A percentile compares a stretch with the other conserved stretches of the same genome.
phyloP scores from a whole-genome alignment of 2,329 filamentous ascomycete species.

The Neonectria faginata region DNA sequence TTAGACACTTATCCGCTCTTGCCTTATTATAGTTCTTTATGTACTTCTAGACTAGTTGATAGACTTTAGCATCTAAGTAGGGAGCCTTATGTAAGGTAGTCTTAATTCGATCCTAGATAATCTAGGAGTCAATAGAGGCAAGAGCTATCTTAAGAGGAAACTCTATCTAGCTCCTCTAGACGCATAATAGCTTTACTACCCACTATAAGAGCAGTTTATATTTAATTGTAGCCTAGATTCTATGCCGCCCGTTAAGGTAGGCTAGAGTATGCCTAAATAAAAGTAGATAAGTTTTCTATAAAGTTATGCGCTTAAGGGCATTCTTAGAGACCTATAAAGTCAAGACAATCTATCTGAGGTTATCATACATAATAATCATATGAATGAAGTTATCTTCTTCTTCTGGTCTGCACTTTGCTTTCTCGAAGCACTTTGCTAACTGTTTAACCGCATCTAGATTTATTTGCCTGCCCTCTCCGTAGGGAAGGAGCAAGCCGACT shows the following conservation, averaged over 20 bases:
- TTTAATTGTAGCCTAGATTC: not conserved
- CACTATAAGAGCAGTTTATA: conserved; percentile 3
- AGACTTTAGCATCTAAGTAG: conserved; percentile 6
- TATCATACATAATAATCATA: not conserved
- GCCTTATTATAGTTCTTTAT: conserved; percentile 1
- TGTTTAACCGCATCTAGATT: not conserved
- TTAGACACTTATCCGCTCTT: not conserved
- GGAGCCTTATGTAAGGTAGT: not conserved
- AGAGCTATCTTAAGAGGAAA: not conserved
- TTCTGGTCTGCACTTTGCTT: conserved; percentile 2
- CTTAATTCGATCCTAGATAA: conserved; percentile 2
- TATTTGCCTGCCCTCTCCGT: conserved; percentile 6
- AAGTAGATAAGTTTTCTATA: conserved; percentile 3
- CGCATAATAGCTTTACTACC: not conserved
- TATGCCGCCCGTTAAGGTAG: conserved; percentile 2
- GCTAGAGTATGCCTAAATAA: not conserved
- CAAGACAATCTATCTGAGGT: not conserved
- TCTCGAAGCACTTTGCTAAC: conserved; percentile 8
- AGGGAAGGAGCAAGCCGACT: conserved; percentile 5
- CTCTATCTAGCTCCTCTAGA: not conserved
- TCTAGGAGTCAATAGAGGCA: not conserved
- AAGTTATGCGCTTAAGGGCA: not conserved
- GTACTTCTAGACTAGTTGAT: not conserved
- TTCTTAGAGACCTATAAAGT: conserved; percentile 4
- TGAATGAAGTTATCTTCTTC: conserved; percentile 2